Evolutionary conservation across 169 alveolate genomes (phyloP).

Genomic region (Theileria luwenshuni): DNA sequence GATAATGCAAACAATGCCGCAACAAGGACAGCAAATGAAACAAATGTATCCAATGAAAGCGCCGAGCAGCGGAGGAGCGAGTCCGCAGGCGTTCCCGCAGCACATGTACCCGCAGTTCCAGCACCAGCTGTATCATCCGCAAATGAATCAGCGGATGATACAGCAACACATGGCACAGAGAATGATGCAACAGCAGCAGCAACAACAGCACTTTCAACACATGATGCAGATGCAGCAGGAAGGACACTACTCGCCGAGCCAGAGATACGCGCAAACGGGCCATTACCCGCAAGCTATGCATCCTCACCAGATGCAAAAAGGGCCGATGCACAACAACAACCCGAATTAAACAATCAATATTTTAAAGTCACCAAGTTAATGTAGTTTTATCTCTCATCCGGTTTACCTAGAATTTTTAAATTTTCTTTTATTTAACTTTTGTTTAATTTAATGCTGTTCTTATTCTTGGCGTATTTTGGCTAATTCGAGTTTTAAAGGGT

Average conservation of each 20-base stretch:
- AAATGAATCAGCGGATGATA: conserved; percentile 10
- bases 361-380: too few relatives aligned
- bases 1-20: conserved; percentile 52
- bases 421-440: too few relatives aligned
- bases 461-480: too few relatives aligned
- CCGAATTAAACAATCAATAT: too few relatives aligned
- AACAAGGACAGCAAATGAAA: conserved; percentile 24
- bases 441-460: too few relatives aligned
- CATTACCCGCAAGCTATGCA: conserved; percentile 50
- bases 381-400: too few relatives aligned
- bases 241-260: conserved; percentile 40
- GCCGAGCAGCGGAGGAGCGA: conserved; percentile 39
- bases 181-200: conserved; percentile 51
- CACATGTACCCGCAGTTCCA: conserved; percentile 35
- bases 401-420: too few relatives aligned
- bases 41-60: conserved; percentile 60
- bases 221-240: conserved; percentile 45
- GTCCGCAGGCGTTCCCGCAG: conserved; percentile 63
- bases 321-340: conserved; percentile 20
- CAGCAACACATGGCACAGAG: conserved; percentile 61
- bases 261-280: conserved; percentile 35
- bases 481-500: too few relatives aligned
- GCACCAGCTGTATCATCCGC: conserved; percentile 29
- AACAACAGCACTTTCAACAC: conserved; percentile 38
- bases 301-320: conserved; percentile 32